These are phyloP conservation scores for Penicillium sp. DNA, from an alignment of 2,329 filamentous ascomycete species.

Conservation along the genomic window DNA sequence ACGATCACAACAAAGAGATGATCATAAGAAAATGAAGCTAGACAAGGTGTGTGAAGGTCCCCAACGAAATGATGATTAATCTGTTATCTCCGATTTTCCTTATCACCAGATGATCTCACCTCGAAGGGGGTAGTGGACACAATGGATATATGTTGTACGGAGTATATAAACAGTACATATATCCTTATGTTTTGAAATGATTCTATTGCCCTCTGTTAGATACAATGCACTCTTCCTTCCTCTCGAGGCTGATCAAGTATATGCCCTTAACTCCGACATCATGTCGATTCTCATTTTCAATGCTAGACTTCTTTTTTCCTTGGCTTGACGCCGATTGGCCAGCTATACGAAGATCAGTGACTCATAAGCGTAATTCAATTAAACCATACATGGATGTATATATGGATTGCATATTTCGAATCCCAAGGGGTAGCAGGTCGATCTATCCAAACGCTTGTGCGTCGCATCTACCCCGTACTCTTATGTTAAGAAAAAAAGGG, in stretches of 20 bases:
- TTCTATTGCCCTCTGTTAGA: neutral
- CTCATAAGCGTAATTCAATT: neutral
- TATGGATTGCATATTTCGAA: neutral
- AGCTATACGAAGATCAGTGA: neutral
- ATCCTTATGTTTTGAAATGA: neutral
- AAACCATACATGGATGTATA: neutral
- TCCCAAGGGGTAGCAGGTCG: neutral
- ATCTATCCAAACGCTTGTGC: neutral
- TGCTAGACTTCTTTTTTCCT: neutral
- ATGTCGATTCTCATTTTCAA: neutral
- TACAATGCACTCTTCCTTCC: neutral
- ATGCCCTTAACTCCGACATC: neutral
- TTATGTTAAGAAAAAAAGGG: neutral
- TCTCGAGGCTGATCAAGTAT: neutral
- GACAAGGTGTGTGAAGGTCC: neutral
- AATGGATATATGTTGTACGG: no score
- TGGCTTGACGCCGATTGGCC: neutral
- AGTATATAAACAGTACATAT: no score
- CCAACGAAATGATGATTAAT: constrained; percentile 8
- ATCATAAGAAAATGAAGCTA: neutral
- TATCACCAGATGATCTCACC: constrained; percentile 13
- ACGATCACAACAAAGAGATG: neutral
- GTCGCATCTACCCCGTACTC: neutral
- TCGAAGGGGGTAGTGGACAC: neutral
- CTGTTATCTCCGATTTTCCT: constrained; percentile 7